Evolutionary conservation across 1,284 basidiomycete species (phyloP).

Genomic region (Paramarasmius palmivorus): DNA sequence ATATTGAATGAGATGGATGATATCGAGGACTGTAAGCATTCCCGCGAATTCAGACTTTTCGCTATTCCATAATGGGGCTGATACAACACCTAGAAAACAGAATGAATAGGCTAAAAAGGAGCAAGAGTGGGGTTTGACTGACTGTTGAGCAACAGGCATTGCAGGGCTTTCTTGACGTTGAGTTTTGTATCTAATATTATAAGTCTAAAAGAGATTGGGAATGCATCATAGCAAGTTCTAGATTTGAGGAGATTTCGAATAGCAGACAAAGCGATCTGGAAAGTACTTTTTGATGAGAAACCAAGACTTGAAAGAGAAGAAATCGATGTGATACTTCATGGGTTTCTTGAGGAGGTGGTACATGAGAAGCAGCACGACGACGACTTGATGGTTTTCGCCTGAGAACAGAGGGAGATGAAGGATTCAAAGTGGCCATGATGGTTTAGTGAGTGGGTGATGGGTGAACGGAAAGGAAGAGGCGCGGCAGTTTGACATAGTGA

Average conservation of each 20-base stretch:
- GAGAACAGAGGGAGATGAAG: slow-evolving; percentile 15
- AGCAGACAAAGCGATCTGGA: slow-evolving; percentile 68
- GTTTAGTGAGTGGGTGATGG: background rate
- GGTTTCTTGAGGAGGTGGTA: slow-evolving; percentile 59
- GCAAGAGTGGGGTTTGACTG: slow-evolving; percentile 6
- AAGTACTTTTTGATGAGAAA: background rate
- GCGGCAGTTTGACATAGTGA: background rate
- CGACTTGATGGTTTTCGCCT: slow-evolving; percentile 42
- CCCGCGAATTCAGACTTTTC: slow-evolving; percentile 88
- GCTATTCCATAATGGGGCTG: slow-evolving; percentile 98
- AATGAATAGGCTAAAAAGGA: slow-evolving; percentile 8
- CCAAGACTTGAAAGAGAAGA: background rate
- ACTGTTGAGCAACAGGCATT: slow-evolving; percentile 90
- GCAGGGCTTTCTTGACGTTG: slow-evolving; percentile 90
- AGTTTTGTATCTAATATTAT: slow-evolving; percentile 96
- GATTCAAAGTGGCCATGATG: slow-evolving; percentile 12
- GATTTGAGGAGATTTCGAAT: slow-evolving; percentile 86
- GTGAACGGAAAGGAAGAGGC: background rate
- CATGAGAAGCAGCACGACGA: slow-evolving; percentile 57
- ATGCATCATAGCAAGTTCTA: slow-evolving; percentile 91
- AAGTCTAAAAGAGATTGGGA: slow-evolving; percentile 93
- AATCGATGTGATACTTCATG: slow-evolving; percentile 35
- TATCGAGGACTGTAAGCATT: slow-evolving; percentile 95
- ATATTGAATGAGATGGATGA: slow-evolving; percentile 96
- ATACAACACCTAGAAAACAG: slow-evolving; percentile 80